Percentiles rank a stretch among this genome's conserved stretches.
phyloP scores from a whole-genome alignment of 176 grass and related monocot genomes.

The Hyparrhenia diplandra region DNA sequence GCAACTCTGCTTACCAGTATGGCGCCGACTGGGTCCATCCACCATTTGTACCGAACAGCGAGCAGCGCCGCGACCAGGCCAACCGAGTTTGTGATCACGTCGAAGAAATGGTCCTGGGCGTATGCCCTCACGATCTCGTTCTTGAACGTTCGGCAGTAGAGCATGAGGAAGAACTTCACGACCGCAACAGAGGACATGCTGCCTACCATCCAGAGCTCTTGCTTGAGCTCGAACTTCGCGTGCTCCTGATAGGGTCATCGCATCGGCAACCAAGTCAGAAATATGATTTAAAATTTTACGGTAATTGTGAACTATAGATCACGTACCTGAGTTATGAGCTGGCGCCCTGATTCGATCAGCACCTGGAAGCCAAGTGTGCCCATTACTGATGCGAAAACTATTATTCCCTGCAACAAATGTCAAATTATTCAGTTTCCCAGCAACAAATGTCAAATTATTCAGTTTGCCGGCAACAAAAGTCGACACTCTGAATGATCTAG shows the following conservation, averaged over 20 bases:
- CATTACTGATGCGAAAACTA: constrained; percentile 94
- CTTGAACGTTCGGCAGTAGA: constrained; percentile 85
- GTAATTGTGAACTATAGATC: background rate
- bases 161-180: constrained; percentile 87
- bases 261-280: background rate
- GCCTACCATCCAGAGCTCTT: constrained; percentile 80
- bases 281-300: background rate
- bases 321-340: constrained; percentile 71
- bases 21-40: constrained; percentile 88
- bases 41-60: constrained; percentile 64
- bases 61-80: constrained; percentile 67
- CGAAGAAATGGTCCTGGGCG: constrained; percentile 93
- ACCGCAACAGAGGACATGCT: constrained; percentile 79
- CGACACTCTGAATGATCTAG: background rate
- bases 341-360: constrained; percentile 76
- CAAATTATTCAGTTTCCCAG: background rate
- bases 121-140: constrained; percentile 89
- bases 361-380: constrained; percentile 84
- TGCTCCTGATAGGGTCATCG: constrained; percentile 41
- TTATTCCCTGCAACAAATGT: constrained; percentile 57
- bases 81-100: constrained; percentile 94
- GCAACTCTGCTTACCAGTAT: constrained; percentile 55
- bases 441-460: background rate
- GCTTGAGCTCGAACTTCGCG: constrained; percentile 33
- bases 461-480: background rate